Evolutionary conservation across 192 early-diverging fungal genomes (phyloP), one percentile per base, ranked within the genome.

Genomic region (Martensiomyces pterosporus): DNA sequence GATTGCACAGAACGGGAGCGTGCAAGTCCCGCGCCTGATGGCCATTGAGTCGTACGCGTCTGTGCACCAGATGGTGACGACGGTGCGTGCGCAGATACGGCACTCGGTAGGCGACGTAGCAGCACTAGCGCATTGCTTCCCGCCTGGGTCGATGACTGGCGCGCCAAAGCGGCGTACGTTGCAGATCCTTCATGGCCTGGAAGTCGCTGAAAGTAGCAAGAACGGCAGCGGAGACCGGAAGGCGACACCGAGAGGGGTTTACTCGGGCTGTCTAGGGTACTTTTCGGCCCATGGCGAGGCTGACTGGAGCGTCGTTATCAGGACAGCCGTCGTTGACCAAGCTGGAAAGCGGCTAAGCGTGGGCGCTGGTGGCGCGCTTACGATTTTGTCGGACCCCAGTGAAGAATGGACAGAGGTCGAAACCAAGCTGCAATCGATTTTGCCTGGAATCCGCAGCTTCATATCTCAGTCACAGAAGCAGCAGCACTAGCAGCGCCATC

Each of bases 91-190:
- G 12, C 67, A 76, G 24, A 56, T 94, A 23, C 60, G 76, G 22
- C 61, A 52, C 4, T 59, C 75, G 9, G 60, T 91, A 1, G 83
- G 82, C 37, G 71, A 70, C 22, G 82, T 92, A 0, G 80, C 83
- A 22, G 88, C 85, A 2, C 55, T 95, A 13, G 76, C 72, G 27
- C 76, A 78, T 9, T 87, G 87, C 36, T 98, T 98, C 44, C 94
- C 94, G 17, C 94, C 94, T 0, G 93, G 93, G 0, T 94, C 92
- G 0, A 97, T 98, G 93, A 98, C 96, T 0, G 96, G 96, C 6
- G 96, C 96, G 0, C 96, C 96, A 3, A 98, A 98, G 60, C 60
- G 82, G 8, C 79, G 96, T 32, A 89, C 91, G 0, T 76, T 91
- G 26, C 80, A 87, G 39, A 58, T 97, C 3, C 61, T 98, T 21